Conservation (phyloP, 768 basidiomycete species). For the Amanita pallidorosea region DNA sequence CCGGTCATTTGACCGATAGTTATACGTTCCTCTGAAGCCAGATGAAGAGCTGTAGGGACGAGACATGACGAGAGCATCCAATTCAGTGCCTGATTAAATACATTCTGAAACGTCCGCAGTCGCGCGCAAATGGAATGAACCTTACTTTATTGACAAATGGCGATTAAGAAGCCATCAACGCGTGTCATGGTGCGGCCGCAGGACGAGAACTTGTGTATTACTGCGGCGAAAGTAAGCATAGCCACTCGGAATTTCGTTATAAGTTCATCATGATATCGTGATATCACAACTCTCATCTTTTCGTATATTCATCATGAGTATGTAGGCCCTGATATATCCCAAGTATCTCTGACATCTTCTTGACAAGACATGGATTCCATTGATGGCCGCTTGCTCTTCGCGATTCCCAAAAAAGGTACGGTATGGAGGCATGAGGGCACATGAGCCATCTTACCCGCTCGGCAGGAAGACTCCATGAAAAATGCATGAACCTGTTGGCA, state of each 20-base stretch:
- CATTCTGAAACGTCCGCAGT: not conserved
- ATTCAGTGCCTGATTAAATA: not conserved
- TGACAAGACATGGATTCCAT: conserved; percentile 60
- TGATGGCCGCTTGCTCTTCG: conserved; percentile 81
- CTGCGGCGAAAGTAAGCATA: not conserved
- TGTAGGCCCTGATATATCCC: not conserved
- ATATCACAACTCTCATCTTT: not conserved
- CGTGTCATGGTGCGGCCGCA: not conserved
- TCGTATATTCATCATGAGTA: conserved; percentile 1
- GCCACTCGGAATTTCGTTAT: too few relatives aligned
- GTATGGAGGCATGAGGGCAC: not conserved
- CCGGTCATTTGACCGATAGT: not conserved
- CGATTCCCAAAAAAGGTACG: conserved; percentile 94
- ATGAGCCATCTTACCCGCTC: not conserved
- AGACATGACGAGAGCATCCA: not conserved
- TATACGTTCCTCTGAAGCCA: conserved; percentile 2
- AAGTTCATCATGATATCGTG: not conserved
- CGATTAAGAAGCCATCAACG: not conserved
- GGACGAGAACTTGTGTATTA: too few relatives aligned
- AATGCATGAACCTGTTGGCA: conserved; percentile 74
- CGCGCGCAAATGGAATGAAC: not conserved
- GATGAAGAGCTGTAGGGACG: not conserved
- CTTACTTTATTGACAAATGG: not conserved
- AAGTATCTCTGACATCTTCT: conserved; percentile 1
- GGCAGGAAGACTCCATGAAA: conserved; percentile 80